phyloP scores from a whole-genome alignment of 176 grass and related monocot species.

The Alopecurus myosuroides region DNA sequence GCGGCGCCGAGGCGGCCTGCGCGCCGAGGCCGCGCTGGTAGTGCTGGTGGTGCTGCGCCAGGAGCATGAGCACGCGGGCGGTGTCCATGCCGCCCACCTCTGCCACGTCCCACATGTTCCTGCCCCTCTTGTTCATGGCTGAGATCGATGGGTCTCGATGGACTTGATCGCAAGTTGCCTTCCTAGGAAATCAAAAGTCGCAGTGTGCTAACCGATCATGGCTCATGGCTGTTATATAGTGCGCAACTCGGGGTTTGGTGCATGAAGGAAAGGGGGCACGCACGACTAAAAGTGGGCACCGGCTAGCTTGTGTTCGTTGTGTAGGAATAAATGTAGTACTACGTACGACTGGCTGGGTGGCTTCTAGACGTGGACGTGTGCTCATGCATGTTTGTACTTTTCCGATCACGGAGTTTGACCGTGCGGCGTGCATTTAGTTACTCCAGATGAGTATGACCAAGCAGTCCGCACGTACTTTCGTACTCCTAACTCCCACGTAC shows the following conservation, averaged over 20 bases:
- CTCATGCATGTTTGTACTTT: background rate
- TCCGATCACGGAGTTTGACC: constrained; percentile 25
- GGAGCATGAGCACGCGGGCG: constrained; percentile 60
- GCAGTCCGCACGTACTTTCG: background rate
- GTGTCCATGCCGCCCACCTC: constrained; percentile 42
- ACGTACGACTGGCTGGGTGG: background rate
- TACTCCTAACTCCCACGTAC: background rate
- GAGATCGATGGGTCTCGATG: background rate
- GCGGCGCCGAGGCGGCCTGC: background rate
- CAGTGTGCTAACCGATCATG: background rate
- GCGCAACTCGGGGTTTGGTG: background rate
- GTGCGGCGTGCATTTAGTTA: background rate
- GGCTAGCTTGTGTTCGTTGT: background rate
- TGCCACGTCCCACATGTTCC: constrained; percentile 17
- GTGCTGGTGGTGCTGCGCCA: constrained; percentile 37
- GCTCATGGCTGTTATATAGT: background rate
- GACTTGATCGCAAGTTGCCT: background rate
- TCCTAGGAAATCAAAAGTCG: background rate
- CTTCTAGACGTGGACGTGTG: constrained; percentile 26
- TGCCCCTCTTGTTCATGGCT: constrained; percentile 45
- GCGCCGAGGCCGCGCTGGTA: background rate
- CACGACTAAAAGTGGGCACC: background rate
- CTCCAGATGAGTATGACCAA: background rate
- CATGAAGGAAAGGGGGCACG: background rate
- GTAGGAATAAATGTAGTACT: background rate